Conservation (phyloP, 1,139 yeast genomes). For the Wickerhamomyces sp. region DNA sequence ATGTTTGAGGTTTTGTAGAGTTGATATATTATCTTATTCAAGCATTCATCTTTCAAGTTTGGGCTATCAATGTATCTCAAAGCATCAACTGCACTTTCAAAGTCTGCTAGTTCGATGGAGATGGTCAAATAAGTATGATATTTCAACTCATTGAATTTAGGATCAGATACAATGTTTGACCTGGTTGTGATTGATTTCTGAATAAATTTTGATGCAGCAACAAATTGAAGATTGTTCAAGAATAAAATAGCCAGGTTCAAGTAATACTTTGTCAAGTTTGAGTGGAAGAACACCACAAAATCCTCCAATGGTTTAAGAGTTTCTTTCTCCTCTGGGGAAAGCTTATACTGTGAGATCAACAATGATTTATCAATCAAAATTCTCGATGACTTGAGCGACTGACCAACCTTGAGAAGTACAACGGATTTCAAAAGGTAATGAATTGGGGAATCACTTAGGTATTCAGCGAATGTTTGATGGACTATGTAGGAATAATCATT, state of each 20-base stretch:
- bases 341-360: slow-evolving; percentile 19
- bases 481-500: slow-evolving; percentile 8
- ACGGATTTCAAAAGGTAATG: slow-evolving; percentile 26
- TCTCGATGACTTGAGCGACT: slow-evolving; percentile 21
- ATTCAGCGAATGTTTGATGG: slow-evolving; percentile 12
- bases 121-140: slow-evolving; percentile 22
- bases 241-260: slow-evolving; percentile 22
- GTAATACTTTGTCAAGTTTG: slow-evolving; percentile 22
- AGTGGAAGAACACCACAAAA: slow-evolving; percentile 17
- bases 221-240: slow-evolving; percentile 16
- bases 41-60: slow-evolving; percentile 15
- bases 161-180: slow-evolving; percentile 16
- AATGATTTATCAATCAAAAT: slow-evolving; percentile 23
- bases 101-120: slow-evolving; percentile 21
- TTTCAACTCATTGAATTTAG: slow-evolving; percentile 18
- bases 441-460: slow-evolving; percentile 17
- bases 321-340: slow-evolving; percentile 12
- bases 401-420: slow-evolving; percentile 20
- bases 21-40: slow-evolving; percentile 19
- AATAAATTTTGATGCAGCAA: slow-evolving; percentile 21
- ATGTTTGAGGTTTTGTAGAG: slow-evolving; percentile 22
- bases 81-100: slow-evolving; percentile 21
- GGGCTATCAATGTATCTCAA: slow-evolving; percentile 13
- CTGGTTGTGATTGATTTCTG: slow-evolving; percentile 28
- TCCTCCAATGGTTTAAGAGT: slow-evolving; percentile 15